Conservation (phyloP, 179 eudicot species). For the Patellifolia procumbens region DNA sequence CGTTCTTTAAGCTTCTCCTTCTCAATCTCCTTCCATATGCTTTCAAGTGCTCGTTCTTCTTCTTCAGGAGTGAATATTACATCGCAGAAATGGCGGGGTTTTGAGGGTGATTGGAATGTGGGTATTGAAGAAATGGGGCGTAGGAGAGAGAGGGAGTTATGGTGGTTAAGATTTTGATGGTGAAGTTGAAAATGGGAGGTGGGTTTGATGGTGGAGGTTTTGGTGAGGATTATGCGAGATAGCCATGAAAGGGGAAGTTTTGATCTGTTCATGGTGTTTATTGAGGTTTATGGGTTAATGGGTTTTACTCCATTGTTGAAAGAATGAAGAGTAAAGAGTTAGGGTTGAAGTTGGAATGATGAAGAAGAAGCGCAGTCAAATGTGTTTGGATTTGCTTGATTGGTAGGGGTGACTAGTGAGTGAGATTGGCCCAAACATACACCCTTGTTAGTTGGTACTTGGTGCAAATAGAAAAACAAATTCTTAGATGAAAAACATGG, state of each 20-base stretch:
- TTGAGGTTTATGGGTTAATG: not conserved
- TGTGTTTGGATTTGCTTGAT: no score
- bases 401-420: no score
- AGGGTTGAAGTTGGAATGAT: constrained; percentile 4
- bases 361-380: no score
- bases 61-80: not conserved
- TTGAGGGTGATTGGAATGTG: not conserved
- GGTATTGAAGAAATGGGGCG: constrained; percentile 21
- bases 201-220: constrained; percentile 28
- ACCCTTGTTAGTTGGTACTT: no score
- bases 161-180: not conserved
- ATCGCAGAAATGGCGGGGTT: constrained; percentile 25
- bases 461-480: no score
- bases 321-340: not conserved
- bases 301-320: constrained; percentile 3
- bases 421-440: no score
- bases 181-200: constrained; percentile 16
- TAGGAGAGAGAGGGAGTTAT: constrained; percentile 9
- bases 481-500: no score
- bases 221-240: constrained; percentile 26
- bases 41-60: constrained; percentile 15
- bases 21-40: constrained; percentile 36
- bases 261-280: constrained; percentile 20
- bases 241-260: constrained; percentile 31
- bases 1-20: constrained; percentile 50